A percentile compares a stretch with the other conserved stretches of the same genome.
Evolutionary conservation across 352 stramenopile genomes (phyloP).

Genomic region (Phytophthora chlamydospora): DNA sequence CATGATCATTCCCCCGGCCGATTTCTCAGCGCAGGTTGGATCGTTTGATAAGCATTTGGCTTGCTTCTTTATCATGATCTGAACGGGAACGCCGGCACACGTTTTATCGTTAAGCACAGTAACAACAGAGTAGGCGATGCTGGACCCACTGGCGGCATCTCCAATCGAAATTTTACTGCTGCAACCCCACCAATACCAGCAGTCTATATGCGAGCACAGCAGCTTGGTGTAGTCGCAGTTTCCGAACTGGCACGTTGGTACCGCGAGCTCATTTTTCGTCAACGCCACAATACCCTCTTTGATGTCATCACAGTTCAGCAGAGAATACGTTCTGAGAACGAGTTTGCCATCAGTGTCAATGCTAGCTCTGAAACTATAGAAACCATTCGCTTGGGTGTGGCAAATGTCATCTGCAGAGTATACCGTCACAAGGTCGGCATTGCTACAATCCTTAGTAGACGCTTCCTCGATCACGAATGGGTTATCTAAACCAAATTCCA

Average conservation of each 20-base stretch:
- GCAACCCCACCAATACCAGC: background rate
- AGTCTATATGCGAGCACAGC: background rate
- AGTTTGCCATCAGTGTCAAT: background rate
- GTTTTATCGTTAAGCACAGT: background rate
- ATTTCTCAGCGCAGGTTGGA: background rate
- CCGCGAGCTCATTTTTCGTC: background rate
- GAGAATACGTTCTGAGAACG: background rate
- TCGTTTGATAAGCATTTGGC: background rate
- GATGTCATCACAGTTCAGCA: no score
- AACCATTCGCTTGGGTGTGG: conserved; percentile 2
- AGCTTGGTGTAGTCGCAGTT: background rate
- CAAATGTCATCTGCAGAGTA: conserved; percentile 9
- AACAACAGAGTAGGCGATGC: background rate
- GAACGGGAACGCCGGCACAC: background rate
- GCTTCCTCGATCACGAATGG: conserved; percentile 4
- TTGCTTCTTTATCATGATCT: conserved; percentile 4
- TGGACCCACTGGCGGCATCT: background rate
- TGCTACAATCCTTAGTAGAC: background rate
- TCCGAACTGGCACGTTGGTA: background rate
- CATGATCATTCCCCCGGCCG: background rate
- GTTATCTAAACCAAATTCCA: background rate
- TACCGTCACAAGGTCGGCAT: conserved; percentile 3
- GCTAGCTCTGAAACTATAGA: conserved; percentile 8
- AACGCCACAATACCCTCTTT: background rate
- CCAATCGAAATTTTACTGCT: conserved; percentile 1